phyloP scores from a whole-genome alignment of 805 yeast genomes.

The Novakomyces olei region DNA sequence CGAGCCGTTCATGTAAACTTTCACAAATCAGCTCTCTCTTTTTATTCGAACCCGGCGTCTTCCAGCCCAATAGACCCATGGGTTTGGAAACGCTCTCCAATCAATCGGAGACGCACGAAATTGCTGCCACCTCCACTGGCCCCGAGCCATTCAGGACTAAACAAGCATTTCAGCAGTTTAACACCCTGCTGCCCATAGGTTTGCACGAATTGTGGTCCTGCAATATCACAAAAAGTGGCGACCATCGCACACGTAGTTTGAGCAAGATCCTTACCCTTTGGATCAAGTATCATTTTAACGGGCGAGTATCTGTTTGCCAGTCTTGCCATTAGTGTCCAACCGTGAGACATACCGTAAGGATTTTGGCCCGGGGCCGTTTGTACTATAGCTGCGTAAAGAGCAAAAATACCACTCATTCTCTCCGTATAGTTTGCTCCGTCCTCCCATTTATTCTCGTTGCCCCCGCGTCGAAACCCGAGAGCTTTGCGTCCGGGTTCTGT shows the following conservation, averaged over 20 bases:
- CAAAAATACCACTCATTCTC: slow-evolving; percentile 64
- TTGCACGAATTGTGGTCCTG: not conserved
- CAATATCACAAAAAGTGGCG: slow-evolving; percentile 3
- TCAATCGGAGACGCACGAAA: slow-evolving; percentile 1
- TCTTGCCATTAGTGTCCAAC: slow-evolving; percentile 1
- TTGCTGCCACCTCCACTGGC: slow-evolving; percentile 1
- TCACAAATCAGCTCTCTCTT: no score
- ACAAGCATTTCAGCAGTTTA: not conserved
- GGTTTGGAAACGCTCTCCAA: no score
- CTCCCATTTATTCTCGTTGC: slow-evolving; percentile 23
- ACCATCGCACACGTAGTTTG: slow-evolving; percentile 2
- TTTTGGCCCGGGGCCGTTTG: slow-evolving; percentile 17
- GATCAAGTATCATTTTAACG: not conserved
- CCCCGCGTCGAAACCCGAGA: slow-evolving; percentile 67
- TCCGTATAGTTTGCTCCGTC: slow-evolving; percentile 56
- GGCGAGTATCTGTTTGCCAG: slow-evolving; percentile 1
- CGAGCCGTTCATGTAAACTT: no score
- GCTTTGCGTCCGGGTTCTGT: slow-evolving; percentile 60
- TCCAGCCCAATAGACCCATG: no score
- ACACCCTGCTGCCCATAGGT: slow-evolving; percentile 1
- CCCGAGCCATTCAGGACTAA: not conserved
- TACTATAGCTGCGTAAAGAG: slow-evolving; percentile 58
- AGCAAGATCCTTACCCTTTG: not conserved
- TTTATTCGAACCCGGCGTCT: no score
- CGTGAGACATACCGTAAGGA: not conserved